A percentile compares a stretch with the other conserved stretches of the same genome.
phyloP scores from a whole-genome alignment of 2,329 filamentous ascomycete species.

The Colletotrichum spinosum region DNA sequence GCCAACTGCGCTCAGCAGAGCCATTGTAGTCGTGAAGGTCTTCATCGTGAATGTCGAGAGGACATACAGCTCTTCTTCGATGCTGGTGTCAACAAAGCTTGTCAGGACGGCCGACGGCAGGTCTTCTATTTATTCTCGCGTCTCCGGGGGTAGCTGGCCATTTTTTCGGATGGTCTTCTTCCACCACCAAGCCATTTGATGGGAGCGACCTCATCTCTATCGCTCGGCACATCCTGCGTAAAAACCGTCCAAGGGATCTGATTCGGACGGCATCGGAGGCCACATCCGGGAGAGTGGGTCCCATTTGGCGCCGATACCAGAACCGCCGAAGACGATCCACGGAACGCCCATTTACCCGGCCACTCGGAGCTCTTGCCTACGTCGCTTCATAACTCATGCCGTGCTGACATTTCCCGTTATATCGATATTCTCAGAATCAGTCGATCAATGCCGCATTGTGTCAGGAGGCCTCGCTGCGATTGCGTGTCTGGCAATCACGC shows the following conservation, averaged over 20 bases:
- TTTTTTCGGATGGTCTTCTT: not conserved
- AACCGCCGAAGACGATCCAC: not conserved
- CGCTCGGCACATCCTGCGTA: not conserved
- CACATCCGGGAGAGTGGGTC: not conserved
- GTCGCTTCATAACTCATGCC: not conserved
- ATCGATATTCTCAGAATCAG: not conserved
- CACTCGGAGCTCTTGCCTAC: not conserved
- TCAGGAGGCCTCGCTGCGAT: not conserved
- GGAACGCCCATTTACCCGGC: conserved; percentile 6
- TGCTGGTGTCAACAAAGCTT: not conserved
- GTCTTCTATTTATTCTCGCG: not conserved
- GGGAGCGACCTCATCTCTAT: not conserved
- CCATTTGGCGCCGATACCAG: conserved; percentile 3
- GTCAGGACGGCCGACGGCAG: not conserved
- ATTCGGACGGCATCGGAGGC: conserved; percentile 10
- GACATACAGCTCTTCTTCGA: not conserved
- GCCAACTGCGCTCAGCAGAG: not conserved
- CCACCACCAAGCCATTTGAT: not conserved
- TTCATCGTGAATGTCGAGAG: not conserved
- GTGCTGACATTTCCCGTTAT: not conserved
- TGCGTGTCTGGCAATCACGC: not conserved
- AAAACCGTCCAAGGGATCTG: not conserved
- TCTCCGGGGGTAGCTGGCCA: not conserved
- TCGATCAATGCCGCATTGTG: conserved; percentile 5
- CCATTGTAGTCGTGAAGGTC: conserved; percentile 11